Conservation (phyloP, 2,329 filamentous ascomycete genomes). For the Arachnomyces sp. region DNA sequence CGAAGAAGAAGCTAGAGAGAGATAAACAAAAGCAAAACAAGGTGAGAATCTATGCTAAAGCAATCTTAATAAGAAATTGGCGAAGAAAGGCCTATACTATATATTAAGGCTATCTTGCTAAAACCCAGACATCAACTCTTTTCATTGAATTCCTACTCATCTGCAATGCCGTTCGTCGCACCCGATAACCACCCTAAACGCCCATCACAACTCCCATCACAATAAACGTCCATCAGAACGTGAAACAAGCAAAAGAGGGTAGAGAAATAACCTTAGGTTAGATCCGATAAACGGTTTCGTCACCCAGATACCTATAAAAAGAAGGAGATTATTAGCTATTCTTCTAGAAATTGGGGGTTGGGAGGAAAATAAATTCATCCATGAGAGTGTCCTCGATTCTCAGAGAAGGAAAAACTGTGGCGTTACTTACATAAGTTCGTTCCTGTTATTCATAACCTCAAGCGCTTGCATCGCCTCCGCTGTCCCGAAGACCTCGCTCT, state of each 20-base stretch:
- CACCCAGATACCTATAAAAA: constrained; percentile 38
- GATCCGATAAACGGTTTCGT: constrained; percentile 64
- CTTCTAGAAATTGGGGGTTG: constrained; percentile 26
- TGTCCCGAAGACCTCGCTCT: constrained; percentile 54
- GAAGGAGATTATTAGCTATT: constrained; percentile 12
- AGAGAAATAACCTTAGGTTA: constrained; percentile 31
- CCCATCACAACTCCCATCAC: constrained; percentile 15
- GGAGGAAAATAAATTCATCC: constrained; percentile 41
- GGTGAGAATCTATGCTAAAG: no score
- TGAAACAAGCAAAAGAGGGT: no score
- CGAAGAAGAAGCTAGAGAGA: no score
- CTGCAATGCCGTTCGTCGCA: no score
- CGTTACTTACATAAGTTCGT: constrained; percentile 80
- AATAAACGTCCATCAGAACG: constrained; percentile 5
- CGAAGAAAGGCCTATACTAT: no score
- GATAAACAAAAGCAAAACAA: no score
- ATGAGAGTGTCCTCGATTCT: no score
- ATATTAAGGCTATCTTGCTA: no score
- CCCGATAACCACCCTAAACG: constrained; percentile 15
- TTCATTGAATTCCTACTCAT: no score
- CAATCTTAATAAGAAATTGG: no score
- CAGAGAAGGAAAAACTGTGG: neutral
- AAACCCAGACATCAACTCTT: no score
- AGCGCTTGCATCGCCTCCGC: constrained; percentile 71
- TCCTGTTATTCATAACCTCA: constrained; percentile 69